Conservation (phyloP, 2,329 filamentous ascomycete genomes). For the Fusarium bactridioides region DNA sequence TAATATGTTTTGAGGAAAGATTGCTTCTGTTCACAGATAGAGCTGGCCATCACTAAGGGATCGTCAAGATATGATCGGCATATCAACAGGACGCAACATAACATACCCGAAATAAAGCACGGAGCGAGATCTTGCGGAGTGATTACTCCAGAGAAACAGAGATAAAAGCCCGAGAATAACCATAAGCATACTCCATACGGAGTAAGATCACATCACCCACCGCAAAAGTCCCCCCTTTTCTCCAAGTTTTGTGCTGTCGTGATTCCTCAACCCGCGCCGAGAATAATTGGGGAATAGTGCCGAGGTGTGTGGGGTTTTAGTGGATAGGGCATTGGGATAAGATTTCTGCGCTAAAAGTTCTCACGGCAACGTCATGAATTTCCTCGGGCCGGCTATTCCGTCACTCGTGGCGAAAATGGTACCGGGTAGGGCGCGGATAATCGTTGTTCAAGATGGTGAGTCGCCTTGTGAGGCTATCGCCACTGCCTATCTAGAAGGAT, state of each 20-base stretch:
- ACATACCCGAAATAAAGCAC: neutral
- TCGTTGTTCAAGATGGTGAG: neutral
- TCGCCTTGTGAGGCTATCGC: neutral
- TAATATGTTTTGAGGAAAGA: neutral
- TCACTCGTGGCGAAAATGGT: conserved; percentile 1
- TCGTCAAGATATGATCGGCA: neutral
- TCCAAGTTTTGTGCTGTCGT: neutral
- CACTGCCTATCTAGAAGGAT: neutral
- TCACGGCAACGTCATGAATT: conserved; percentile 9
- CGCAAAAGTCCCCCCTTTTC: neutral
- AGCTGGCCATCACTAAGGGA: neutral
- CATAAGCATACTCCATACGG: neutral
- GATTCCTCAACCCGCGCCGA: conserved; percentile 6
- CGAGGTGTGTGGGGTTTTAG: conserved; percentile 8
- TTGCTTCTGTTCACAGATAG: neutral
- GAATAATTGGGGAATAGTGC: conserved; percentile 27
- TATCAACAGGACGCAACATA: too few relatives aligned
- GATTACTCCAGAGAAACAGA: neutral
- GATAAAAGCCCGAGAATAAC: neutral
- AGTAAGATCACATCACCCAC: neutral
- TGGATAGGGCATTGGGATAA: conserved; percentile 4
- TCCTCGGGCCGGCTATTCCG: neutral
- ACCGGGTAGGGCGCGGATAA: neutral
- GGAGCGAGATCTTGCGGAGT: neutral
- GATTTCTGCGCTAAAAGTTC: neutral